phyloP scores from a whole-genome alignment of 139 green algal genomes.

The Picochlorum sp. region DNA sequence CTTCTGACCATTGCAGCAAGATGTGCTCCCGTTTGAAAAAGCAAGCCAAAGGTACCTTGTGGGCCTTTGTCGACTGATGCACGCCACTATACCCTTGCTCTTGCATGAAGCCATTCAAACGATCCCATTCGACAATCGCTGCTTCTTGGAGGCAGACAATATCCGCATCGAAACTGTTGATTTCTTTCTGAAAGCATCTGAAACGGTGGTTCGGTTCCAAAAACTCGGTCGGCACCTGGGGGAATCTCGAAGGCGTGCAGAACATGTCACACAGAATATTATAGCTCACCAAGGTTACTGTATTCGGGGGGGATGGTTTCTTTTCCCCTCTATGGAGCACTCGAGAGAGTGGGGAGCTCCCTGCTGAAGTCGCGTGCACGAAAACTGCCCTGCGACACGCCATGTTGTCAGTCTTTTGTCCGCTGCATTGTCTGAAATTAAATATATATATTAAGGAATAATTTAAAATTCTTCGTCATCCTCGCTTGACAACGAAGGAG shows the following conservation, averaged over 20 bases:
- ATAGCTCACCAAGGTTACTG: constrained; percentile 27
- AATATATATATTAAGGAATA: too few relatives aligned
- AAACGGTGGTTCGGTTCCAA: background rate
- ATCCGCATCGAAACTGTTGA: constrained; percentile 31
- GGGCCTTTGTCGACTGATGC: background rate
- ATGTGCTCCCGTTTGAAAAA: constrained; percentile 14
- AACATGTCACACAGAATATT: constrained; percentile 42
- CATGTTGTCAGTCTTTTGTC: too few relatives aligned
- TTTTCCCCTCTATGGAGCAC: background rate
- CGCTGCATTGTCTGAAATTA: too few relatives aligned
- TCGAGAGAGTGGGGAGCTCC: background rate
- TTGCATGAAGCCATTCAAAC: constrained; percentile 24
- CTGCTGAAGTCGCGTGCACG: background rate
- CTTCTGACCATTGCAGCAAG: constrained; percentile 32
- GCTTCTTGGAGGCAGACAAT: constrained; percentile 49
- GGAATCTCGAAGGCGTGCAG: constrained; percentile 24
- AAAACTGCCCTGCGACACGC: too few relatives aligned
- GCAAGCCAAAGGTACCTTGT: constrained; percentile 18
- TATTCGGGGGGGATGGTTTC: background rate
- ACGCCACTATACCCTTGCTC: constrained; percentile 24
- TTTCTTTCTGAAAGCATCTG: constrained; percentile 20
- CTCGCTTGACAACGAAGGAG: background rate
- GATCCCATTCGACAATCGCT: constrained; percentile 20
- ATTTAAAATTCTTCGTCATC: too few relatives aligned
- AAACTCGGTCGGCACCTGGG: constrained; percentile 24